Conservation (phyloP, 371 early-diverging fungal species). For the Mucor velutinosus region DNA sequence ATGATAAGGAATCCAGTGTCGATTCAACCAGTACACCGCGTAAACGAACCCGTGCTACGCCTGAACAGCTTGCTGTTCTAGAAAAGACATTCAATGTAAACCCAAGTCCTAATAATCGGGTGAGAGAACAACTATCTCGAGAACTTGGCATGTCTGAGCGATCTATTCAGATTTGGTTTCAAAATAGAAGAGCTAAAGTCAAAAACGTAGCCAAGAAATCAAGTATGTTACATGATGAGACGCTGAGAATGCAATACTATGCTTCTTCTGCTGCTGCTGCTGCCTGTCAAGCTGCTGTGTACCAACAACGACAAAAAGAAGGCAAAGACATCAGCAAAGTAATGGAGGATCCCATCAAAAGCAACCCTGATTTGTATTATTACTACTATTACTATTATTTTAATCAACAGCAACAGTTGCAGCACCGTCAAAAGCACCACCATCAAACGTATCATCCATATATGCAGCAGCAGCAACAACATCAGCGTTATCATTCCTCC, state of each 20-base stretch:
- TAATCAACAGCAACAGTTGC: constrained; percentile 26
- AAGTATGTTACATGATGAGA: constrained; percentile 52
- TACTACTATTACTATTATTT: constrained; percentile 38
- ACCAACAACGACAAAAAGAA: constrained; percentile 16
- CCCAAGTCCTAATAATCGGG: constrained; percentile 68
- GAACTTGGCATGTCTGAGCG: constrained; percentile 88
- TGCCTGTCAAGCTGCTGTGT: constrained; percentile 30
- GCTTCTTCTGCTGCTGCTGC: constrained; percentile 32
- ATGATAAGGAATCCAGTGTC: neutral
- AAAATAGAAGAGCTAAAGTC: constrained; percentile 92
- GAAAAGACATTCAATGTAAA: constrained; percentile 69
- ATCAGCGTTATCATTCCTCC: neutral
- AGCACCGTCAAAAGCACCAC: constrained; percentile 14
- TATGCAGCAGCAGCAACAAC: neutral
- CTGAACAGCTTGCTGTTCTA: constrained; percentile 67
- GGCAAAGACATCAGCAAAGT: neutral
- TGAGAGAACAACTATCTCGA: constrained; percentile 78
- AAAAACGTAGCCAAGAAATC: constrained; percentile 62
- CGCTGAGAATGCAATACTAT: constrained; percentile 30
- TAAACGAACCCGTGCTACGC: constrained; percentile 68
- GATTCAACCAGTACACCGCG: constrained; percentile 19
- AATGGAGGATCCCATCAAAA: constrained; percentile 17
- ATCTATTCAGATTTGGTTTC: constrained; percentile 98
- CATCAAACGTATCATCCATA: constrained; percentile 2
- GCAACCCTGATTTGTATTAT: constrained; percentile 31